Evolutionary conservation across 306 rosid genomes (phyloP).

Genomic region (Urtica urens): DNA sequence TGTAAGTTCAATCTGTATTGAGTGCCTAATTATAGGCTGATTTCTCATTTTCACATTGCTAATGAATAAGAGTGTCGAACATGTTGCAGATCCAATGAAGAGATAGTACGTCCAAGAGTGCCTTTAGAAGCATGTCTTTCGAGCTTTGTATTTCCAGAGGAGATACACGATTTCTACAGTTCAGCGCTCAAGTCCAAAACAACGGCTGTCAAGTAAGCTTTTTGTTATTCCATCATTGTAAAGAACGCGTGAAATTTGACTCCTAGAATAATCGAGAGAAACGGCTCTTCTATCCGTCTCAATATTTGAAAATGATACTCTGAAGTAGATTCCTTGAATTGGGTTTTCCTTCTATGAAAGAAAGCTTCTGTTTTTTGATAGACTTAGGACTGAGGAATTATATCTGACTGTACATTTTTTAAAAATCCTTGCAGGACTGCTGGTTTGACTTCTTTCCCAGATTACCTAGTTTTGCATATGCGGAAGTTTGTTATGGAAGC

Average conservation of each 20-base stretch:
- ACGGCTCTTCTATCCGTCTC: neutral
- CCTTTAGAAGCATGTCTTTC: conserved; percentile 90
- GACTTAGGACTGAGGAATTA: neutral
- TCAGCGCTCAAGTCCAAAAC: conserved; percentile 78
- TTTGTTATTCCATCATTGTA: conserved; percentile 9
- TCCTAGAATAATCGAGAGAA: too few relatives aligned
- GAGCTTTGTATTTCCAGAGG: conserved; percentile 80
- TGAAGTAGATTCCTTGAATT: neutral
- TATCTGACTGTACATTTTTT: neutral
- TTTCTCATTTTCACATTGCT: conserved; percentile 18
- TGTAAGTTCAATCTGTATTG: conserved; percentile 46
- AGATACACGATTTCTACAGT: conserved; percentile 90
- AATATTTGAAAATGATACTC: neutral
- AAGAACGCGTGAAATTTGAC: too few relatives aligned
- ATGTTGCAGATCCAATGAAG: conserved; percentile 46
- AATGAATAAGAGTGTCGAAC: conserved; percentile 20
- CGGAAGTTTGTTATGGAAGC: conserved; percentile 87
- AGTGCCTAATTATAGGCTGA: too few relatives aligned
- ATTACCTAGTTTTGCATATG: conserved; percentile 91
- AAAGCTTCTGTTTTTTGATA: neutral
- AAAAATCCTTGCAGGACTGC: conserved; percentile 43
- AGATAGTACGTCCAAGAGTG: conserved; percentile 92
- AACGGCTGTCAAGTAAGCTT: conserved; percentile 74
- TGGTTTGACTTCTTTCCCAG: conserved; percentile 90
- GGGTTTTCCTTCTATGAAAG: neutral